Evolutionary conservation across 805 yeast genomes (phyloP).

Genomic region (Wickerhamomyces subpelliculosus): DNA sequence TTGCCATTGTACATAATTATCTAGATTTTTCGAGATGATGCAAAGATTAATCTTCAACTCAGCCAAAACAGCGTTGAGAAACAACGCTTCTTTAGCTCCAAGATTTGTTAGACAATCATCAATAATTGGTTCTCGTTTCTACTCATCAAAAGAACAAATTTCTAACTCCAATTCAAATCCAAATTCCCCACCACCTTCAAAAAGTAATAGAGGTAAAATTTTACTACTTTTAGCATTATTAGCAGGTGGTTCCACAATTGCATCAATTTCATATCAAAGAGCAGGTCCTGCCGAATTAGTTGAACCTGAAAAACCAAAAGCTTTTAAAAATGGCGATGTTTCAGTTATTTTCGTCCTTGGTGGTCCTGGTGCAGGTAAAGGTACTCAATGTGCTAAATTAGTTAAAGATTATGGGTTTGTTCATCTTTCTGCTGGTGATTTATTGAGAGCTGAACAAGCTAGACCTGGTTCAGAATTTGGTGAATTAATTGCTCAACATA

Average conservation of each 20-base stretch:
- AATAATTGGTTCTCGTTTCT: neutral
- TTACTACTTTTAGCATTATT: constrained; percentile 33
- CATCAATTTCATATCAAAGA: constrained; percentile 36
- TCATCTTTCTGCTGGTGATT: constrained; percentile 94
- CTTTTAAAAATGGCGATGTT: constrained; percentile 59
- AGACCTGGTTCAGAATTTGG: constrained; percentile 82
- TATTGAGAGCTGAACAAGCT: constrained; percentile 84
- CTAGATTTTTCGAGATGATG: neutral
- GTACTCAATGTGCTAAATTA: constrained; percentile 87
- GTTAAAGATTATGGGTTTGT: constrained; percentile 77
- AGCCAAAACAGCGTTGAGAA: neutral
- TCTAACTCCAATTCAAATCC: neutral
- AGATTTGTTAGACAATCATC: neutral
- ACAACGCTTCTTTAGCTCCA: neutral
- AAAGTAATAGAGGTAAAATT: constrained; percentile 22
- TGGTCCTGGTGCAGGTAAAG: constrained; percentile 98
- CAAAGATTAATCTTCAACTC: neutral
- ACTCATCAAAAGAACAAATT: neutral
- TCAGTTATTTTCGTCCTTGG: constrained; percentile 88
- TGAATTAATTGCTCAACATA: constrained; percentile 73
- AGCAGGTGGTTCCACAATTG: constrained; percentile 44
- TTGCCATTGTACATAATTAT: too few relatives aligned
- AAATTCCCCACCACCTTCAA: neutral
- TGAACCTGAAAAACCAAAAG: constrained; percentile 29
- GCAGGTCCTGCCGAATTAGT: constrained; percentile 36